A percentile compares a stretch with the other conserved stretches of the same genome.
phyloP scores from a whole-genome alignment of 352 stramenopile genomes.

The Globisporangium abappressorium region DNA sequence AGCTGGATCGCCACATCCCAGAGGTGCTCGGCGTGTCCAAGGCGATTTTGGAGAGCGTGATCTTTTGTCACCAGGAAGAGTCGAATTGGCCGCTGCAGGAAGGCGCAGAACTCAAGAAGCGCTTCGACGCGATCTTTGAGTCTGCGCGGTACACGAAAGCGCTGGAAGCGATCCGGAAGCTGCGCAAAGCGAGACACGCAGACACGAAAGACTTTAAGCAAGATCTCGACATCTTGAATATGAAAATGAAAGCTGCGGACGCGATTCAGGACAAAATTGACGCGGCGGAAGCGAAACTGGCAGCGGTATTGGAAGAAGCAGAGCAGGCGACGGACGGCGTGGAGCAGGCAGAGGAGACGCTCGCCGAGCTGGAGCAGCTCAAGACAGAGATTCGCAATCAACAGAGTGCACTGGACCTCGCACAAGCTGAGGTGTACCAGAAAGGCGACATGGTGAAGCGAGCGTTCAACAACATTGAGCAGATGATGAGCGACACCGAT shows the following conservation, averaged over 20 bases:
- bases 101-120: slow-evolving; percentile 97
- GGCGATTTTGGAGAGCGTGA: slow-evolving; percentile 98
- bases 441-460: slow-evolving; percentile 41
- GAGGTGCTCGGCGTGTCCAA: slow-evolving; percentile 96
- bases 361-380: slow-evolving; percentile 54
- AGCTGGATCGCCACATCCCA: slow-evolving; percentile 93
- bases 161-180: slow-evolving; percentile 94
- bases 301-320: slow-evolving; percentile 31
- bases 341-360: slow-evolving; percentile 39
- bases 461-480: slow-evolving; percentile 51
- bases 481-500: slow-evolving; percentile 73
- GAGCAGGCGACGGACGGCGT: slow-evolving; percentile 36
- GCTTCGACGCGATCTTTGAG: slow-evolving; percentile 99
- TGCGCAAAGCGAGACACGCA: slow-evolving; percentile 81
- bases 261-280: slow-evolving; percentile 58
- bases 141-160: slow-evolving; percentile 98
- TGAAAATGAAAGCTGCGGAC: slow-evolving; percentile 71
- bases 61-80: slow-evolving; percentile 99
- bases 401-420: slow-evolving; percentile 30
- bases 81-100: slow-evolving; percentile 97
- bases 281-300: slow-evolving; percentile 41
- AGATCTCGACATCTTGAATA: slow-evolving; percentile 89
- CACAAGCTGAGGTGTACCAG: slow-evolving; percentile 27
- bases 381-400: slow-evolving; percentile 38
- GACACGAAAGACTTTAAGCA: slow-evolving; percentile 93